Evolutionary conservation across 176 grass and related monocot species (phyloP).

Genomic region (Oryza longistaminata): DNA sequence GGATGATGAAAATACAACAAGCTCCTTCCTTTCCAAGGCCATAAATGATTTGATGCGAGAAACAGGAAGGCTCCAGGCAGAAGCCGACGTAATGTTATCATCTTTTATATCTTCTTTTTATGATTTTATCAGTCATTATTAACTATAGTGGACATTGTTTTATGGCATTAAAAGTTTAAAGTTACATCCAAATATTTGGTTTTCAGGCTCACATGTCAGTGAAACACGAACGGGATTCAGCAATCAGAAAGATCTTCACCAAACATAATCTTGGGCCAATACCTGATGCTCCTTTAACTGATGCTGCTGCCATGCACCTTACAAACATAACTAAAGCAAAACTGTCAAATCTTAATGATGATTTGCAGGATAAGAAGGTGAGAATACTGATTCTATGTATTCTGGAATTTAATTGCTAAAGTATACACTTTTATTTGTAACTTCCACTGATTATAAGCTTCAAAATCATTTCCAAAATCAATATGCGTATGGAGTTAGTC

Average conservation of each 20-base stretch:
- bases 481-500: not conserved
- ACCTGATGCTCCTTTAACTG: constrained; percentile 70
- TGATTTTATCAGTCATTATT: constrained; percentile 6
- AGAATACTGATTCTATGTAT: constrained; percentile 5
- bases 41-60: constrained; percentile 53
- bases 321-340: constrained; percentile 69
- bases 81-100: constrained; percentile 71
- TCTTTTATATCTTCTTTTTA: constrained; percentile 24
- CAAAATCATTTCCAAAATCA: constrained; percentile 9
- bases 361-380: constrained; percentile 94
- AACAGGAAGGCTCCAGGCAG: constrained; percentile 90
- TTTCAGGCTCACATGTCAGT: constrained; percentile 79
- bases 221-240: constrained; percentile 62
- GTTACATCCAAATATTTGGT: constrained; percentile 2
- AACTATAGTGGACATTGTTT: not conserved
- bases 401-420: constrained; percentile 25
- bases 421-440: not conserved
- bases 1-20: constrained; percentile 64
- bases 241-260: constrained; percentile 68
- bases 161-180: constrained; percentile 15
- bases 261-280: constrained; percentile 80
- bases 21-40: constrained; percentile 33
- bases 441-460: constrained; percentile 28
- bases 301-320: constrained; percentile 63
- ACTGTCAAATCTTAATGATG: constrained; percentile 64